Conservation (phyloP, 345 rosid genomes). For the Microthlaspi erraticum region DNA sequence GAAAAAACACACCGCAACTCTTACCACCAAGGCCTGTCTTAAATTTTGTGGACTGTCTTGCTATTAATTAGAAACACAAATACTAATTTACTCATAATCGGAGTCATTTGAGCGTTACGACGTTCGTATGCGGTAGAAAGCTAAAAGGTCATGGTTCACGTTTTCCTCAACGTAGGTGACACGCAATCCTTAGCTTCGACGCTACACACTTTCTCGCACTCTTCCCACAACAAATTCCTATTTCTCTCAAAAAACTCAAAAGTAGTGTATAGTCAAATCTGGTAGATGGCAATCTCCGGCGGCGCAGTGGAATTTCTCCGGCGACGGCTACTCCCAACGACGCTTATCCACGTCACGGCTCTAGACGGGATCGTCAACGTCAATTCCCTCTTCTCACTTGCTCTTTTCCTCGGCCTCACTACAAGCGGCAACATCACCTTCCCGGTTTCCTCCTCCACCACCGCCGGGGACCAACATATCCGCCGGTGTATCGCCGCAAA, state of each 20-base stretch:
- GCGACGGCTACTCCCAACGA: slow-evolving; percentile 35
- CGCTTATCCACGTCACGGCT: slow-evolving; percentile 71
- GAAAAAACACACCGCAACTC: no score
- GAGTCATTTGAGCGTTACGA: no score
- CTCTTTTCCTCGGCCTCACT: slow-evolving; percentile 81
- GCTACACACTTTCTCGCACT: slow-evolving; percentile 14
- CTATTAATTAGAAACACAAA: no score
- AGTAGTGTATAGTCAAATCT: background rate
- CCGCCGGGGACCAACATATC: slow-evolving; percentile 30
- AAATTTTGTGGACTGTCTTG: no score
- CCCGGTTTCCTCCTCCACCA: slow-evolving; percentile 24
- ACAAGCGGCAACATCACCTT: slow-evolving; percentile 43
- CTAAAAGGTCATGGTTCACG: background rate
- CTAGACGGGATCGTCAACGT: slow-evolving; percentile 83
- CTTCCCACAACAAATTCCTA: background rate
- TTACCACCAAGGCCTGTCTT: no score
- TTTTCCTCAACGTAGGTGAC: slow-evolving; percentile 23
- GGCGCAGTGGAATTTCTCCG: slow-evolving; percentile 33
- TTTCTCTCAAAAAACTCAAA: background rate
- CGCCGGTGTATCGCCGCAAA: slow-evolving; percentile 51
- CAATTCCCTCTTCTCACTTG: slow-evolving; percentile 81
- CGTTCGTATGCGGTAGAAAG: no score
- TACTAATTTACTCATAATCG: no score
- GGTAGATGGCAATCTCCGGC: slow-evolving; percentile 32
- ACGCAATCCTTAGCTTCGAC: slow-evolving; percentile 33